phyloP scores from a whole-genome alignment of 768 basidiomycete species.

The Dictyophora rubrovolvata region DNA sequence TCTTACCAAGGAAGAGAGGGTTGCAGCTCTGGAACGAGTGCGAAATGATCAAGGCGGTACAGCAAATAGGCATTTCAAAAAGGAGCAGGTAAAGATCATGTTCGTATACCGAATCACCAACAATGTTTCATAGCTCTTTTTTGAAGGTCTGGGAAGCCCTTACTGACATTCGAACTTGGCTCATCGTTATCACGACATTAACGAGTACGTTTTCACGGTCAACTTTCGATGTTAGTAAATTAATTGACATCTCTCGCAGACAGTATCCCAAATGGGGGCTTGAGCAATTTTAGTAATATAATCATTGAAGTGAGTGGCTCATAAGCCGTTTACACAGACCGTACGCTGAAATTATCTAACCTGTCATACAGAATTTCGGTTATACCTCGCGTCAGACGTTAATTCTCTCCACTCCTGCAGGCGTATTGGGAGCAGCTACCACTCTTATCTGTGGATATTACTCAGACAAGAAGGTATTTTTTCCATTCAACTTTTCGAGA shows the following conservation, averaged over 20 bases:
- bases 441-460: constrained; percentile 51
- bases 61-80: constrained; percentile 50
- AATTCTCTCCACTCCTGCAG: constrained; percentile 48
- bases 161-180: constrained; percentile 48
- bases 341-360: not conserved
- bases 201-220: constrained; percentile 33
- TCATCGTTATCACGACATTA: constrained; percentile 48
- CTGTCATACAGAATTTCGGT: constrained; percentile 32
- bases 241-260: constrained; percentile 25
- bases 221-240: constrained; percentile 4
- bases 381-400: constrained; percentile 58
- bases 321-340: not conserved
- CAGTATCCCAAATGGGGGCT: constrained; percentile 54
- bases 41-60: constrained; percentile 40
- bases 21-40: constrained; percentile 19
- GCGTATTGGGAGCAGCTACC: constrained; percentile 37
- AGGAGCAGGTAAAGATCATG: constrained; percentile 31
- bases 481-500: not conserved
- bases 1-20: constrained; percentile 18
- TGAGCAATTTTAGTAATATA: constrained; percentile 55
- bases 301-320: constrained; percentile 34
- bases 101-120: not conserved
- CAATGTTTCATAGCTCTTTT: not conserved
- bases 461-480: constrained; percentile 47
- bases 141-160: constrained; percentile 34